A percentile compares a stretch with the other conserved stretches of the same genome.
These are phyloP conservation scores for Potentilla sterilis DNA, from an alignment of 306 rosid genomes.

Conservation along the genomic window DNA sequence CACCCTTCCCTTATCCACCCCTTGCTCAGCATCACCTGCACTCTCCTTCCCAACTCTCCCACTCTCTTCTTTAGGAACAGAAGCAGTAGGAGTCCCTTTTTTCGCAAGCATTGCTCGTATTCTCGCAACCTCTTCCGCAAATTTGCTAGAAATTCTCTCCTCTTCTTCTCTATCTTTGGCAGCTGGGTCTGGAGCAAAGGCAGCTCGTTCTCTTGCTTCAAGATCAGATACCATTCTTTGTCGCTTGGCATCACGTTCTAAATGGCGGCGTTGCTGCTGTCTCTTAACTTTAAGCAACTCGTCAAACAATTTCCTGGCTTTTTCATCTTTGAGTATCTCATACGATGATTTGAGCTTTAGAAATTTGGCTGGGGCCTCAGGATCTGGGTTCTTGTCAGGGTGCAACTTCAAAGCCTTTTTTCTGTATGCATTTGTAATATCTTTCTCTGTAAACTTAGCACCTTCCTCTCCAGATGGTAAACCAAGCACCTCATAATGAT, in stretches of 20 bases:
- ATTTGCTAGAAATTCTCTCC: constrained; percentile 60
- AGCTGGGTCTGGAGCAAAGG: constrained; percentile 47
- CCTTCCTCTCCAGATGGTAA: constrained; percentile 84
- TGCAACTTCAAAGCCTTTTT: constrained; percentile 73
- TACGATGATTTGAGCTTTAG: constrained; percentile 68
- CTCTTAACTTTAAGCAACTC: constrained; percentile 70
- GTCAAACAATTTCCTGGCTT: constrained; percentile 73
- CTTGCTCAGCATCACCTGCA: constrained; percentile 24
- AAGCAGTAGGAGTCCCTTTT: constrained; percentile 35
- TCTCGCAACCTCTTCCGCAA: constrained; percentile 74
- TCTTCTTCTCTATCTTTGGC: constrained; percentile 63
- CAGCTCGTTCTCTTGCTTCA: constrained; percentile 70
- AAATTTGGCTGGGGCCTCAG: constrained; percentile 66
- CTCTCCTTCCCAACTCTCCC: constrained; percentile 39
- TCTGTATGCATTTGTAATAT: constrained; percentile 74
- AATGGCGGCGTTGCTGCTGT: constrained; percentile 58
- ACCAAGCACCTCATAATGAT: constrained; percentile 75
- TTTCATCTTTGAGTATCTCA: constrained; percentile 77
- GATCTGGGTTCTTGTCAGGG: constrained; percentile 89
- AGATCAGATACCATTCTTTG: constrained; percentile 87
- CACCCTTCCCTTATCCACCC: constrained; percentile 60
- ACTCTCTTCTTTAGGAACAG: constrained; percentile 30
- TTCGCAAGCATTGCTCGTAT: constrained; percentile 66
- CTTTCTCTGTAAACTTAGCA: constrained; percentile 57
- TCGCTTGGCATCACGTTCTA: constrained; percentile 70